Base-by-base conservation (phyloP, 768 basidiomycete species). In the Termitomyces sp. region DNA sequence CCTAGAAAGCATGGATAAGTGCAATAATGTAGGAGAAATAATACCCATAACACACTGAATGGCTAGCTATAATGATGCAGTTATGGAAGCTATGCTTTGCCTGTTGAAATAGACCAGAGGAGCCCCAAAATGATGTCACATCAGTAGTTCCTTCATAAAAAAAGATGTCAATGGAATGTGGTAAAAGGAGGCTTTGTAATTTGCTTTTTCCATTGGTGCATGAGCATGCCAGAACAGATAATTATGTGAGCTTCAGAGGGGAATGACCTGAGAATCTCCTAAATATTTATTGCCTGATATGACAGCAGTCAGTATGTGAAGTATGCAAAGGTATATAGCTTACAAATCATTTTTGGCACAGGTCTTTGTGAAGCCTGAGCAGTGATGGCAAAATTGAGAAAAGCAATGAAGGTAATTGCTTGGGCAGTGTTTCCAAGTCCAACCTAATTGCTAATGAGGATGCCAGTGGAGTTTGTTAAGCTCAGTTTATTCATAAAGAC, bases 381-480 rank as follows among this genome's bases (percentile, higher is more conserved):
- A n/a, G n/a, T n/a, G n/a, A n/a, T n/a, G n/a, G n/a, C n/a, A n/a
- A n/a, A n/a, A n/a, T n/a, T 63, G 0, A 70, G 47, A 35, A 66
- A 67, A 0, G 62, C 66, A 3, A 70, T 56, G 1, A 65, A 21
- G 0, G 63, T 28, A 1, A 64, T 49, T 0, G 67, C 43, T 30
- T 66, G 66, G 6, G 63, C 57, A 0, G 71, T 73, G 48, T 74
- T 74, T 0, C 71, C 69, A 0, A 72, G 61, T 0, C 73, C 69
- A 5, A 74, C 72, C 14, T 69, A 66, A 40, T 72, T 67, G 3
- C 63, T 59, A 10, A 71, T 25, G 10, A 70, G 64, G 2, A 63
- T 53, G 0, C 70, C 68, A 17, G 39, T n/a, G n/a, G n/a, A n/a
- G n/a, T n/a, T n/a, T n/a, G n/a, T n/a, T n/a, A n/a, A 3, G 0